phyloP scores from a whole-genome alignment of 495 filamentous ascomycete genomes.

The Lophiostoma macrostomum region DNA sequence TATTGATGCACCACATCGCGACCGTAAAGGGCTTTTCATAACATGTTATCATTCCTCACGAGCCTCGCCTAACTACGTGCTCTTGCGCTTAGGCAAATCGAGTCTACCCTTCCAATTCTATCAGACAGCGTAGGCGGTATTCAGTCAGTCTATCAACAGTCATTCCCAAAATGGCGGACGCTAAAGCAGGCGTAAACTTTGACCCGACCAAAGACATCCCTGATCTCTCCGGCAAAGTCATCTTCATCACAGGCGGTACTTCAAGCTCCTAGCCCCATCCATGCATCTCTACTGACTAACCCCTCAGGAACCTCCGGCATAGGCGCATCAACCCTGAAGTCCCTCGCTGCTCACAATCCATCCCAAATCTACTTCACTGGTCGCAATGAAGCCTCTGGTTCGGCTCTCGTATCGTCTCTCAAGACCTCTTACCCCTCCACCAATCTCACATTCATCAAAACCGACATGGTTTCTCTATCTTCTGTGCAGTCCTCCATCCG shows the following conservation, averaged over 20 bases:
- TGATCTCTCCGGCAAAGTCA: slow-evolving; percentile 17
- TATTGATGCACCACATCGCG: too few relatives aligned
- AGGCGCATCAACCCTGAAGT: slow-evolving; percentile 5
- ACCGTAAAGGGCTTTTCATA: too few relatives aligned
- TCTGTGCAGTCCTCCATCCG: slow-evolving; percentile 8
- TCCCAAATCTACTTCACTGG: slow-evolving; percentile 21
- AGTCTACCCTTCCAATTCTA: too few relatives aligned
- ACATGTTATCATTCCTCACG: too few relatives aligned
- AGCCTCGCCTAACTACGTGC: too few relatives aligned
- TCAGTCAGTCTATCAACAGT: too few relatives aligned
- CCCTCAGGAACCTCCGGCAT: slow-evolving; percentile 17
- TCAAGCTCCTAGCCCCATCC: not conserved
- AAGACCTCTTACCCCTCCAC: not conserved
- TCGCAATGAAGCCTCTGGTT: not conserved
- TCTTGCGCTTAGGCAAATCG: too few relatives aligned
- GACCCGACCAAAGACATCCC: slow-evolving; percentile 20
- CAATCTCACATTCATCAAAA: slow-evolving; percentile 5
- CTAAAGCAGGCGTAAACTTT: not conserved
- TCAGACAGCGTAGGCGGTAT: too few relatives aligned
- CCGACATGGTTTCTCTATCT: slow-evolving; percentile 7
- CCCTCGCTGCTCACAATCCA: slow-evolving; percentile 17
- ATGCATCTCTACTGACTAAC: not conserved
- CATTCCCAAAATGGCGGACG: not conserved
- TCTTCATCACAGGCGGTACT: slow-evolving; percentile 25
- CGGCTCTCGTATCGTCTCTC: not conserved